Conservation (phyloP, 352 stramenopile genomes). For the Phytophthora niederhauseri region DNA sequence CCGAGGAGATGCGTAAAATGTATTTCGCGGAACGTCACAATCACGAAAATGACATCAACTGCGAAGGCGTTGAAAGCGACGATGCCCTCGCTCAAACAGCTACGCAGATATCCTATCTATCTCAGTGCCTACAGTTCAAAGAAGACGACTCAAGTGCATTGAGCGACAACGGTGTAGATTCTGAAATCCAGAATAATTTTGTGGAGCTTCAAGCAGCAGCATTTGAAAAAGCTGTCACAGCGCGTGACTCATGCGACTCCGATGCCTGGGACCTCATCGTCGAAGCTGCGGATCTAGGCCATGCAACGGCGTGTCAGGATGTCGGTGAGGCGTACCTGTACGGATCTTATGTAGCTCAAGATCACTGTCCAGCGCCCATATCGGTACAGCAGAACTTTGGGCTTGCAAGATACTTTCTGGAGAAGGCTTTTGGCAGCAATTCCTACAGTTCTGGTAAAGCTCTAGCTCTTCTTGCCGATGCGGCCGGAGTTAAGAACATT, state of each 20-base stretch:
- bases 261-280: conserved; percentile 38
- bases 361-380: conserved; percentile 18
- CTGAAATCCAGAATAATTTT: conserved; percentile 12
- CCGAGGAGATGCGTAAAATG: conserved; percentile 31
- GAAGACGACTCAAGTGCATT: background rate
- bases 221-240: conserved; percentile 20
- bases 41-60: conserved; percentile 34
- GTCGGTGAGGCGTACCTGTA: conserved; percentile 49
- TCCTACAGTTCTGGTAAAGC: conserved; percentile 32
- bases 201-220: conserved; percentile 5
- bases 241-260: conserved; percentile 25
- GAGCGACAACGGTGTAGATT: background rate
- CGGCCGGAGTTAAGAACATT: background rate
- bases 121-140: conserved; percentile 30
- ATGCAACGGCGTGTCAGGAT: conserved; percentile 32
- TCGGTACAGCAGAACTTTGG: conserved; percentile 30
- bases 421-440: conserved; percentile 25
- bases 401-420: conserved; percentile 24
- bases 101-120: conserved; percentile 50
- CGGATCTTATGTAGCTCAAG: conserved; percentile 24
- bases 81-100: background rate
- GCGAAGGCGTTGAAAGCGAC: background rate
- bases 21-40: conserved; percentile 34
- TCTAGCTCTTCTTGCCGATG: conserved; percentile 32
- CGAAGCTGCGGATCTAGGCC: conserved; percentile 43